Base-by-base conservation (phyloP, 148 eudicot genomes). In the Cornus suecica region DNA sequence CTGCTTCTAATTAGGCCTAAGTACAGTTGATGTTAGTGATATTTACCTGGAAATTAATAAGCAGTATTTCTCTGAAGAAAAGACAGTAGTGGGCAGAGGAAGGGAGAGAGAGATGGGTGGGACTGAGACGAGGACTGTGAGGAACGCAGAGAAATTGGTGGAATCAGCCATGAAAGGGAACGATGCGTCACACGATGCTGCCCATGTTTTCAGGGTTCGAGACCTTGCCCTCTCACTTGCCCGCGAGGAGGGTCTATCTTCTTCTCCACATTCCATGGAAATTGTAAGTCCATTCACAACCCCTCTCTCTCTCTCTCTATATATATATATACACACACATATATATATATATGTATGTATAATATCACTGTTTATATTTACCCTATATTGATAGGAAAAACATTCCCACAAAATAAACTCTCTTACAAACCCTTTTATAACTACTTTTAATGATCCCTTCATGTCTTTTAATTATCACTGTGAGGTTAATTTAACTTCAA, bases 101-200 rank as follows among this genome's bases (percentile, higher is more conserved):
- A 30, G 66, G 29, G 71, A 18, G 69, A 51, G 61, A 73, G 32
- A 10, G 56, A 8, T 8, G 7, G 7, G 4, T 8, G 76, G 48
- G 45, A 76, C 20, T 62, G 76, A 68, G 85, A 65, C 71, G 42
- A 75, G 56, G 74, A 84, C 81, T 1, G 68, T 91, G 63, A 84
- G 54, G 67, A 87, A 80, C 68, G 99, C 99, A 31, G 97, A 92
- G 85, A 74, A 89, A 70, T 63, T 94, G 67, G 91, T 92, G 45
- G 81, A 86, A 80, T 34, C 77, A 52, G 54, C 72, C 20, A 94
- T 92, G 99, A 83, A 75, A 72, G 83, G 78, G 4, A 90, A 94
- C 87, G 99, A 94, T 41, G 97, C 94, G 9, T 94, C 99, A 0
- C 99, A 94, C 76, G 99, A 94, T 62, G 94, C 94, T 5, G 86